phyloP scores from a whole-genome alignment of 768 basidiomycete genomes.

The Nevesoporus exiguus region DNA sequence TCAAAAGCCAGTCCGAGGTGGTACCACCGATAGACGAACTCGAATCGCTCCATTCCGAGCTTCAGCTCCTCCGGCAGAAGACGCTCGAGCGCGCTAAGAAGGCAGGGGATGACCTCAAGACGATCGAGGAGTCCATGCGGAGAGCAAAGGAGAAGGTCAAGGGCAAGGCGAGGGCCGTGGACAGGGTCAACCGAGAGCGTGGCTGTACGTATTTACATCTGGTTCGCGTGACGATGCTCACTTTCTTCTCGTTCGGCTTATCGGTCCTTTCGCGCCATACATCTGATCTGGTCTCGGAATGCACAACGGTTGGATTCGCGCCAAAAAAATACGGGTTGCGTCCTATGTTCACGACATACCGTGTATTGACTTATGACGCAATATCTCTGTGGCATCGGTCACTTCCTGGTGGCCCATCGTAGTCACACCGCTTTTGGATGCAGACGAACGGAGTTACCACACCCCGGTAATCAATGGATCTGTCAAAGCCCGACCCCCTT shows the following conservation, averaged over 20 bases:
- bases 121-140: slow-evolving; percentile 73
- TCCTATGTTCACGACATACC: neutral
- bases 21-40: slow-evolving; percentile 75
- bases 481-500: slow-evolving; percentile 46
- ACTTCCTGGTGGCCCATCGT: neutral
- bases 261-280: slow-evolving; percentile 7
- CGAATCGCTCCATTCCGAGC: slow-evolving; percentile 59
- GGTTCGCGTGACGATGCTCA: slow-evolving; percentile 10
- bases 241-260: slow-evolving; percentile 14
- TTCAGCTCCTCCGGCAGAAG: slow-evolving; percentile 49
- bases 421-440: slow-evolving; percentile 49
- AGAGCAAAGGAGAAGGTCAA: slow-evolving; percentile 72
- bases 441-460: slow-evolving; percentile 44
- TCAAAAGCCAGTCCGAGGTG: slow-evolving; percentile 60
- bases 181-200: slow-evolving; percentile 70
- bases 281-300: slow-evolving; percentile 4
- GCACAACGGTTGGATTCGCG: slow-evolving; percentile 10
- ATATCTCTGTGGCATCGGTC: slow-evolving; percentile 16
- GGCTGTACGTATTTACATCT: slow-evolving; percentile 57
- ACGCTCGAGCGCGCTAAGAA: slow-evolving; percentile 65
- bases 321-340: slow-evolving; percentile 2
- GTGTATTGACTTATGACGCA: neutral
- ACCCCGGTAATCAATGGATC: slow-evolving; percentile 31
- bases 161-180: slow-evolving; percentile 67
- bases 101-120: slow-evolving; percentile 70